phyloP scores from a whole-genome alignment of 2,329 filamentous ascomycete genomes.

The Pseudogymnoascus sp. region DNA sequence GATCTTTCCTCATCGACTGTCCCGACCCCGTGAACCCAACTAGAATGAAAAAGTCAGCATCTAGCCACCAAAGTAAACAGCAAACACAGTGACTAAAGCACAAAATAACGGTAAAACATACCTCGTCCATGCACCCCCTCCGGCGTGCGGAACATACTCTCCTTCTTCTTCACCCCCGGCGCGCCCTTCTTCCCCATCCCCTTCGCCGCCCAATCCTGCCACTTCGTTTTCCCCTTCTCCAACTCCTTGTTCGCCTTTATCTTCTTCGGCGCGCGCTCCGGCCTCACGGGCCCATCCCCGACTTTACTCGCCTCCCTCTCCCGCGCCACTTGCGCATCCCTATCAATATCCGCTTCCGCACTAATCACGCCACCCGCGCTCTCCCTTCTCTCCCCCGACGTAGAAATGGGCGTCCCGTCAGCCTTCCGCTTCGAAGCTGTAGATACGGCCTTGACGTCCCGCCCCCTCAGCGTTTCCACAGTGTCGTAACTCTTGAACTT shows the following conservation, averaged over 20 bases:
- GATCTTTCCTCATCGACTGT: slow-evolving; percentile 91
- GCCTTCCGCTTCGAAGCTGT: slow-evolving; percentile 75
- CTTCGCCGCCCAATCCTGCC: slow-evolving; percentile 86
- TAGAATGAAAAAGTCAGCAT: slow-evolving; percentile 30
- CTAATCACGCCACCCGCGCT: slow-evolving; percentile 29
- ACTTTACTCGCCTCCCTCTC: slow-evolving; percentile 56
- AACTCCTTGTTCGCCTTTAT: slow-evolving; percentile 87
- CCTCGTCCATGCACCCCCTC: slow-evolving; percentile 81
- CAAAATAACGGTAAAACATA: slow-evolving; percentile 35
- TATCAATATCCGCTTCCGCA: slow-evolving; percentile 48
- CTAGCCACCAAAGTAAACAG: not conserved
- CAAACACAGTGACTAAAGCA: not conserved
- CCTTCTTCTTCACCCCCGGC: slow-evolving; percentile 53
- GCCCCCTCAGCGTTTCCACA: slow-evolving; percentile 71
- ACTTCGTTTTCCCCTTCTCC: slow-evolving; percentile 84
- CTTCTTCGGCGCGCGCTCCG: slow-evolving; percentile 70
- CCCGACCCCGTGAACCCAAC: slow-evolving; percentile 96
- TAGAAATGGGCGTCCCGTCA: slow-evolving; percentile 57
- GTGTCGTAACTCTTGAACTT: slow-evolving; percentile 89
- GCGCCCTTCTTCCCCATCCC: slow-evolving; percentile 55
- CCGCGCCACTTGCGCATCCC: slow-evolving; percentile 54
- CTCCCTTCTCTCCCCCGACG: not conserved
- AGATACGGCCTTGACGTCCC: slow-evolving; percentile 74
- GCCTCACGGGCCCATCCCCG: slow-evolving; percentile 48
- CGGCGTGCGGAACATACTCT: slow-evolving; percentile 94